phyloP scores from a whole-genome alignment of 441 rosid species.

The Mallotus repandus region DNA sequence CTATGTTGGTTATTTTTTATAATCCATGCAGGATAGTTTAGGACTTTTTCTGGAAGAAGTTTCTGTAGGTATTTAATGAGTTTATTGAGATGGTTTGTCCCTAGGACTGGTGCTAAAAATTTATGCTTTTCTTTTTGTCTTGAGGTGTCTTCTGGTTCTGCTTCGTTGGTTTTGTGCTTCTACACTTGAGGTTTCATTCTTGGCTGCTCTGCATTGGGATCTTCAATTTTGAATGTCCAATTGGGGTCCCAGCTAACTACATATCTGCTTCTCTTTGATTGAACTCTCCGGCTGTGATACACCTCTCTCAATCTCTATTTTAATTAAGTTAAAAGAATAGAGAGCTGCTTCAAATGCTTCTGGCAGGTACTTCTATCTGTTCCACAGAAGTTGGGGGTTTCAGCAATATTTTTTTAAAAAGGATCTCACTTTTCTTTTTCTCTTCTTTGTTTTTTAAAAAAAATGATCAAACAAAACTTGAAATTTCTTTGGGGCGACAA shows the following conservation, averaged over 20 bases:
- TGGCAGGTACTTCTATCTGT: slow-evolving; percentile 61
- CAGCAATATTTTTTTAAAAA: slow-evolving; percentile 15
- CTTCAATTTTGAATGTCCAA: slow-evolving; percentile 51
- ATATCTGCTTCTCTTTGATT: slow-evolving; percentile 63
- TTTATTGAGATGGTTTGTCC: slow-evolving; percentile 38
- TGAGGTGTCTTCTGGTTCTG: slow-evolving; percentile 89
- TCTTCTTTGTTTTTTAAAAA: background rate
- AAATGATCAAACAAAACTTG: background rate
- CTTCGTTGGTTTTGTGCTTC: slow-evolving; percentile 86
- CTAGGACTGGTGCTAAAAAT: slow-evolving; percentile 49
- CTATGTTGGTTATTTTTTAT: slow-evolving; percentile 42
- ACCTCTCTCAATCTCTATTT: slow-evolving; percentile 46
- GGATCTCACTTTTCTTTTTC: background rate
- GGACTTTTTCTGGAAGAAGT: slow-evolving; percentile 33
- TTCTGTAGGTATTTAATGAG: slow-evolving; percentile 33
- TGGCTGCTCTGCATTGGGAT: slow-evolving; percentile 60
- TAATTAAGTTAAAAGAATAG: slow-evolving; percentile 42
- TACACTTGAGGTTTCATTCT: slow-evolving; percentile 65
- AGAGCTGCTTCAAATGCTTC: slow-evolving; percentile 58
- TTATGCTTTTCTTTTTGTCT: slow-evolving; percentile 62
- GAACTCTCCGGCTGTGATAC: slow-evolving; percentile 53
- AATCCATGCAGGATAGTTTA: slow-evolving; percentile 37
- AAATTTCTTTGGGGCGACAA: background rate
- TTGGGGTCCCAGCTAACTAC: slow-evolving; percentile 58
- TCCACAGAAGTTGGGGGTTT: slow-evolving; percentile 41